These are phyloP conservation scores for Penicillium sp. DNA, from an alignment of 2,329 filamentous ascomycete species.

Conservation along the genomic window DNA sequence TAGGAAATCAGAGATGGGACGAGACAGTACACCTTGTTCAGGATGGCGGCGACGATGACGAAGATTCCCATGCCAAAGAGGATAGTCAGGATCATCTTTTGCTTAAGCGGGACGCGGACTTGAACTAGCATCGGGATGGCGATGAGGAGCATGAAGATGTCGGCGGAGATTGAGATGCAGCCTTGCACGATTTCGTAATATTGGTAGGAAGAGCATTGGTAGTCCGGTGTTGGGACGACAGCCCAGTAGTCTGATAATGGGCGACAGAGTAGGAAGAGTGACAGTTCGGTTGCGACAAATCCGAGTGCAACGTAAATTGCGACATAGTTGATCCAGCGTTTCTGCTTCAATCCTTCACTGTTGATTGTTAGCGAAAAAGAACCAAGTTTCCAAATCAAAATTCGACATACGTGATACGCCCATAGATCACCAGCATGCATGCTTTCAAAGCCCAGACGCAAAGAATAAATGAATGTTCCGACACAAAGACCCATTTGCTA, in stretches of 20 bases:
- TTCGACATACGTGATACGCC: constrained; percentile 46
- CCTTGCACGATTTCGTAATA: constrained; percentile 48
- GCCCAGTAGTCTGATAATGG: constrained; percentile 53
- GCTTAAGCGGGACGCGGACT: constrained; percentile 41
- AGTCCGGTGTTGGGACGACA: constrained; percentile 46
- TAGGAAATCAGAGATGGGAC: constrained; percentile 42
- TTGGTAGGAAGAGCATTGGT: constrained; percentile 45
- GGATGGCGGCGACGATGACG: constrained; percentile 49
- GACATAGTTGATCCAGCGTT: constrained; percentile 38
- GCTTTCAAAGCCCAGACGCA: constrained; percentile 52
- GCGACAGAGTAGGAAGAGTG: constrained; percentile 52
- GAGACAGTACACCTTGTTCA: constrained; percentile 51
- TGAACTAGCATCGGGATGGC: constrained; percentile 44
- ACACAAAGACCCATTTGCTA: constrained; percentile 62
- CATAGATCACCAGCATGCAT: constrained; percentile 55
- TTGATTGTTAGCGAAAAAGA: constrained; percentile 4
- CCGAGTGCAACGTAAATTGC: constrained; percentile 45
- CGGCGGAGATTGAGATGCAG: constrained; percentile 46
- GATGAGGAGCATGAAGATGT: constrained; percentile 44
- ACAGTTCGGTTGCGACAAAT: constrained; percentile 51
- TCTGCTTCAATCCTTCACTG: constrained; percentile 35
- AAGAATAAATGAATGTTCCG: constrained; percentile 62
- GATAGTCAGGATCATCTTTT: constrained; percentile 44
- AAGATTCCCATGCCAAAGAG: constrained; percentile 48
- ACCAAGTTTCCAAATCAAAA: neutral